phyloP scores from a whole-genome alignment of 169 alveolate genomes.

The Plasmodium adleri region DNA sequence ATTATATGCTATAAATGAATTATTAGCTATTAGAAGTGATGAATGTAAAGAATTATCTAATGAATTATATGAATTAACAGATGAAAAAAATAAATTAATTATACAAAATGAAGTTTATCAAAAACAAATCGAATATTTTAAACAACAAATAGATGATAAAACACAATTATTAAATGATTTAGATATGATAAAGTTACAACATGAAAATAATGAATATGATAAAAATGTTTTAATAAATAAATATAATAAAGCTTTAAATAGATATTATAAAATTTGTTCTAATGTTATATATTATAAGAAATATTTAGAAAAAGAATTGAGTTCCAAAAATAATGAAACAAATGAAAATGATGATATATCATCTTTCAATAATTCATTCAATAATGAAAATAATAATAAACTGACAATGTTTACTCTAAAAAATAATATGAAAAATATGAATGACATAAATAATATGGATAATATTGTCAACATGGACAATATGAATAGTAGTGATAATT shows the following conservation, averaged over 20 bases:
- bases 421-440: neutral
- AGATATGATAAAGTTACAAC: constrained; percentile 23
- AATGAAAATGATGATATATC: neutral
- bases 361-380: neutral
- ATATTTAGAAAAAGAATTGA: constrained; percentile 42
- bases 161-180: constrained; percentile 30
- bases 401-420: too few species aligned
- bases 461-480: neutral
- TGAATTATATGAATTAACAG: constrained; percentile 63
- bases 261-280: constrained; percentile 58
- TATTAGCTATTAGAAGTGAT: constrained; percentile 67
- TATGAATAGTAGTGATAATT: constrained; percentile 1
- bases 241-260: constrained; percentile 38
- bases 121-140: constrained; percentile 56
- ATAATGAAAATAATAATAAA: neutral
- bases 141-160: constrained; percentile 55
- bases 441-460: too few species aligned
- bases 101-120: constrained; percentile 47
- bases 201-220: constrained; percentile 26
- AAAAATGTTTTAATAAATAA: constrained; percentile 28
- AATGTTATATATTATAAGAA: constrained; percentile 54
- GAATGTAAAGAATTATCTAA: constrained; percentile 60
- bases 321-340: neutral
- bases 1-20: constrained; percentile 64
- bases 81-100: constrained; percentile 65